Evolutionary conservation across 768 basidiomycete species (phyloP).

Genomic region (Boletus tylopilopsis): DNA sequence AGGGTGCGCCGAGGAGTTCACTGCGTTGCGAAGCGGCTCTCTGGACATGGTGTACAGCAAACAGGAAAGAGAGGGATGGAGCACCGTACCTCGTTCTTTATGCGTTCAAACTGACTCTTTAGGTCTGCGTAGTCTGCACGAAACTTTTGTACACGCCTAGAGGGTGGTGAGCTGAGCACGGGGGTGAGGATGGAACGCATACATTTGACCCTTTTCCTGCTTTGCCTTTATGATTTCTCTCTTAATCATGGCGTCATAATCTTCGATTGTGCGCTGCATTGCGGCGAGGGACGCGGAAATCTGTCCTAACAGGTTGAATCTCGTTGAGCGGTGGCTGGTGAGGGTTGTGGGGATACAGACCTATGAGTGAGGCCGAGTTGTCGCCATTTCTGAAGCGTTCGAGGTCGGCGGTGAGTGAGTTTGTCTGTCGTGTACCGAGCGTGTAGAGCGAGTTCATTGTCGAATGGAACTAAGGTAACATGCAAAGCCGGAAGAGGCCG

Average conservation of each 20-base stretch:
- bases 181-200: conserved; percentile 24
- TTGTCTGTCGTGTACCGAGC: conserved; percentile 87
- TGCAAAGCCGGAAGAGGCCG: conserved; percentile 14
- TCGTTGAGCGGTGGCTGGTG: conserved; percentile 3
- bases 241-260: conserved; percentile 96
- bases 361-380: conserved; percentile 74
- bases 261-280: conserved; percentile 91
- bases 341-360: conserved; percentile 42
- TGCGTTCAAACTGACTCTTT: conserved; percentile 73
- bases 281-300: conserved; percentile 97
- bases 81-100: conserved; percentile 53
- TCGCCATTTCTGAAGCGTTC: conserved; percentile 81
- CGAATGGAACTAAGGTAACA: neutral
- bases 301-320: conserved; percentile 66
- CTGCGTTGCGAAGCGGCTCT: conserved; percentile 54
- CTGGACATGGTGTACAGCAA: conserved; percentile 35
- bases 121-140: conserved; percentile 82
- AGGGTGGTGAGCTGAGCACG: conserved; percentile 4
- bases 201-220: conserved; percentile 95
- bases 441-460: conserved; percentile 95
- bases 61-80: neutral
- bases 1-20: conserved; percentile 56
- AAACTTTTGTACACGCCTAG: conserved; percentile 90
- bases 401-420: conserved; percentile 82
- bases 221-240: conserved; percentile 95